Percentiles rank a stretch among this genome's conserved stretches.
Evolutionary conservation across 257 asterid species (phyloP).

Genomic region (Coffea eugenioides): DNA sequence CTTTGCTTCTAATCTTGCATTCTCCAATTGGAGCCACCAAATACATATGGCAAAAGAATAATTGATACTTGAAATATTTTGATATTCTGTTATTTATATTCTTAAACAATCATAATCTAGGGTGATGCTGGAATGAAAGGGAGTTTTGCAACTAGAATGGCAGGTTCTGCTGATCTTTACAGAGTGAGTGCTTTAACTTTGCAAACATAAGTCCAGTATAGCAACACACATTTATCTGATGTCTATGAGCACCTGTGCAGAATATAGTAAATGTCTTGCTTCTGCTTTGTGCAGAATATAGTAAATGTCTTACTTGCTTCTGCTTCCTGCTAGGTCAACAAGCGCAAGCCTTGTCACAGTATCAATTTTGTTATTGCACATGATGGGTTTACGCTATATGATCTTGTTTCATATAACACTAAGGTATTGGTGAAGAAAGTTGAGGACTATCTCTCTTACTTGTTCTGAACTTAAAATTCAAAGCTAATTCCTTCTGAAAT

Average conservation of each 20-base stretch:
- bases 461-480: background rate
- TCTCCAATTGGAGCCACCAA: background rate
- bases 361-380: conserved; percentile 89
- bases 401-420: conserved; percentile 85
- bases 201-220: background rate
- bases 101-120: conserved; percentile 32
- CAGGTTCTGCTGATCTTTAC: conserved; percentile 95
- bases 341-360: conserved; percentile 87
- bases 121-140: conserved; percentile 93
- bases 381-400: conserved; percentile 91
- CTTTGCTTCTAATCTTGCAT: background rate
- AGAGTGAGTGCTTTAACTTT: conserved; percentile 43
- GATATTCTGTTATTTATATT: background rate
- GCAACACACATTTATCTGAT: background rate
- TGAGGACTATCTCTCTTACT: conserved; percentile 8
- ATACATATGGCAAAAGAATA: background rate
- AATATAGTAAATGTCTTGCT: background rate
- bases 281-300: background rate
- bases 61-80: background rate
- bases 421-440: conserved; percentile 52
- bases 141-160: conserved; percentile 71
- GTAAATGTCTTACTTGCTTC: conserved; percentile 4
- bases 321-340: conserved; percentile 55
- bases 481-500: conserved; percentile 18
- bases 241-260: background rate